Evolutionary conservation across 169 alveolate species (phyloP), one percentile per base, ranked within the genome.

Genomic region (Plasmodium inui): DNA sequence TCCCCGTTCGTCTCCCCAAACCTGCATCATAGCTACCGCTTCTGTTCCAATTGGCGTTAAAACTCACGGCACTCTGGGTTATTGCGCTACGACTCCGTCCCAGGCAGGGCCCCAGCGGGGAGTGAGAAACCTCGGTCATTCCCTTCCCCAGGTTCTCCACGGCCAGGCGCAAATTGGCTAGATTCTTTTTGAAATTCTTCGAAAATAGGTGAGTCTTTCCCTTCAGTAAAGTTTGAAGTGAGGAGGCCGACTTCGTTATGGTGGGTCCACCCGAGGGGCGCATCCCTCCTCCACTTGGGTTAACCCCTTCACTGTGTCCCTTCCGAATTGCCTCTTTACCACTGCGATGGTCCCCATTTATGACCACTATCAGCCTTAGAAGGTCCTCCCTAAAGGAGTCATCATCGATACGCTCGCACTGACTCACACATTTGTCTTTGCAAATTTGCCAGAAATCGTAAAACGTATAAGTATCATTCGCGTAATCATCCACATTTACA

Each of bases 401-500:
- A 50, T 85, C 85, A 8, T 86, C 88, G n/a, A 30, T 76, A 74
- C 67, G 57, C 3, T 86, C 72, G 0, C 50, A 70, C 34, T 53
- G 34, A 55, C 10, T 34, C 19, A 86, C 26, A 28, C 30, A 22
- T 17, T 34, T 8, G 17, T 61, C 84, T 34, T 86, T 86, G 28
- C 71, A 86, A n/a, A 86, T 14, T 50, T 86, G 72, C 3, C 67
- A 34, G 55, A 86, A 86, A 55, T 86, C 93, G 70, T 86, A 86
- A 50, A 86, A 78, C 7, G 84, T 74, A 14, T 86, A 86, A 53
- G 37, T 74, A 10, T 76, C 80, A 44, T 74, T 86, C 67, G 44
- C 67, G 73, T 86, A 86, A 53, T 86, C 80, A 86, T 86, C 81
- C 46, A 86, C 80, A 76, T 86, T 86, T 55, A 86, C 4, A 7